Evolutionary conservation across 2,329 filamentous ascomycete genomes (phyloP).

Genomic region (Pseudocercospora vitis): DNA sequence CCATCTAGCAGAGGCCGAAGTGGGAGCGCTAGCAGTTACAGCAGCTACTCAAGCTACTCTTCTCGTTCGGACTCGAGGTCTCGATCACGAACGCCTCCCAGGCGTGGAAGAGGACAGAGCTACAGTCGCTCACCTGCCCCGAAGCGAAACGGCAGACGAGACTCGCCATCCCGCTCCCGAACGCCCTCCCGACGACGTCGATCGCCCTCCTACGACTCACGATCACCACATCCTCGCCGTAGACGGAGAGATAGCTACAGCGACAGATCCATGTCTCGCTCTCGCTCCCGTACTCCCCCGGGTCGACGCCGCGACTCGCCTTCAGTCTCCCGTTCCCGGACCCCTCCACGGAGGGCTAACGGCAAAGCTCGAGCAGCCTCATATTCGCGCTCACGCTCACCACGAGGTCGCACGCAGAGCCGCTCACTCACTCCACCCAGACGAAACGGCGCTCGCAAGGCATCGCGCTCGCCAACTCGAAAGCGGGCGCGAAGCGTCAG

Average conservation of each 20-base stretch:
- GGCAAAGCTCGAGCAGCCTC: slow-evolving; percentile 23
- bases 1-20: slow-evolving; percentile 63
- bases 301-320: slow-evolving; percentile 22
- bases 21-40: slow-evolving; percentile 70
- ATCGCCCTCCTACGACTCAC: slow-evolving; percentile 29
- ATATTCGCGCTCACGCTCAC: slow-evolving; percentile 33
- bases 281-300: slow-evolving; percentile 27
- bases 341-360: slow-evolving; percentile 29
- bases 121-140: slow-evolving; percentile 22
- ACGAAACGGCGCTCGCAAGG: slow-evolving; percentile 17
- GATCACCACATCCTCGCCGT: slow-evolving; percentile 28
- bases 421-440: slow-evolving; percentile 28
- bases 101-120: slow-evolving; percentile 20
- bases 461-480: slow-evolving; percentile 26
- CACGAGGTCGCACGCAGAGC: slow-evolving; percentile 29
- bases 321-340: slow-evolving; percentile 20
- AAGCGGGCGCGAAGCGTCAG: slow-evolving; percentile 27
- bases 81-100: slow-evolving; percentile 31
- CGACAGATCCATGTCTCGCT: slow-evolving; percentile 16
- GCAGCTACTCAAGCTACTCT: slow-evolving; percentile 73
- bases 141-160: slow-evolving; percentile 12
- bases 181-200: slow-evolving; percentile 23
- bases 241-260: slow-evolving; percentile 15
- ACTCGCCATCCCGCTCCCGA: slow-evolving; percentile 22
- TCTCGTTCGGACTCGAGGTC: slow-evolving; percentile 36